Base-by-base conservation (phyloP, 306 rosid species). In the Pyrus betulifolia region DNA sequence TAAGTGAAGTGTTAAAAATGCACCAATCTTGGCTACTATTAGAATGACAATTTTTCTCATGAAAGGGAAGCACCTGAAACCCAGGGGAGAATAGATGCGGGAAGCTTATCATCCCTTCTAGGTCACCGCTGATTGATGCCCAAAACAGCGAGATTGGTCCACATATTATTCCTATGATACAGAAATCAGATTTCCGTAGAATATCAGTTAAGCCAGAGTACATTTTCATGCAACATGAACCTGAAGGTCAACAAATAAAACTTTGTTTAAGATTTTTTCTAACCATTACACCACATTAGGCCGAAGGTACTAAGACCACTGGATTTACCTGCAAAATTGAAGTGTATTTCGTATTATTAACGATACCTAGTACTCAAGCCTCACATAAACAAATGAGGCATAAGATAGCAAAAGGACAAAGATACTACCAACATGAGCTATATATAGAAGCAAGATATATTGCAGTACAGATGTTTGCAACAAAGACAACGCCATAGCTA, bases 251-350 rank as follows among this genome's bases (percentile, higher is more conserved):
- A 62, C 28, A 27, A 27, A 75, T 33, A 49, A 57, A 27, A 21
- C 25, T 77, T 33, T 33, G 9, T 51, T 19, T 33, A 3, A n/a
- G 46, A 78, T 28, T 42, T 49, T 72, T 52, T 80, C 89, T 84
- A 82, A 93, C 98, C 97, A 74, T 91, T 93, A 72, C 96, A 88
- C 98, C 97, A 93, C 87, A 93, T 82, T 65, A 93, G 86, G 64
- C 98, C 98, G 80, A 89, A 93, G 76, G 88, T 71, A 74, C 83
- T 88, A 22, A 93, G 90, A 67, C 97, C 98, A 52, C 89, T 89
- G 18, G 88, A 85, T 78, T 88, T 89, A 38, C 97, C 96, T 93
- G 83, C 76, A 76, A 77, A 25, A 65, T 86, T 60, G 59, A 18
- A 74, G 46, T 38, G 13, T 22, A 77, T 52, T 8, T 52, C 15